These are phyloP conservation scores for Conticribra guillardii DNA, from an alignment of 108 stramenopile species.

Conservation along the genomic window DNA sequence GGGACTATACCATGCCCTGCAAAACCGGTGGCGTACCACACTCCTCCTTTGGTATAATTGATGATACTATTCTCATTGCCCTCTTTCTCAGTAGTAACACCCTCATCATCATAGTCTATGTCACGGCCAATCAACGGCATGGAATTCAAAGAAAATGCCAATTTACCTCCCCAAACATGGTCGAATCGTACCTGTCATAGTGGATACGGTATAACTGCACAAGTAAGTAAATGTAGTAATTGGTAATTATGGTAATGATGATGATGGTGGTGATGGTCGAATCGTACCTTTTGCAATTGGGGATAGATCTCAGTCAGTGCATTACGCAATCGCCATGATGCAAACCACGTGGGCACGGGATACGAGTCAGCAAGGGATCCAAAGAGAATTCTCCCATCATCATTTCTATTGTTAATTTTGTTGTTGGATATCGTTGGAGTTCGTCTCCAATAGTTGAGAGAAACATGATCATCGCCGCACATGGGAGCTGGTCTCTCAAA, in stretches of 20 bases:
- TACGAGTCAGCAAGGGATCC: conserved; percentile 43
- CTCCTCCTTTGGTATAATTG: conserved; percentile 15
- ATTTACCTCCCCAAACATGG: conserved; percentile 41
- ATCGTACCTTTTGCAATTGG: conserved; percentile 27
- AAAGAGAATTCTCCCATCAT: conserved; percentile 30
- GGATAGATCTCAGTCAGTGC: conserved; percentile 39
- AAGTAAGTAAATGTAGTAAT: too few relatives aligned
- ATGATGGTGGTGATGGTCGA: too few relatives aligned
- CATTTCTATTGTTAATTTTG: conserved; percentile 11
- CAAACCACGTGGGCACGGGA: conserved; percentile 17
- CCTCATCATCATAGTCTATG: conserved; percentile 31
- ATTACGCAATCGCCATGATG: conserved; percentile 36
- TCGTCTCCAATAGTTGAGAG: conserved; percentile 44
- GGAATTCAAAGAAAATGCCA: conserved; percentile 32
- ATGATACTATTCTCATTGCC: not conserved
- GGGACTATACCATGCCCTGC: conserved; percentile 48
- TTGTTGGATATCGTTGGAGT: not conserved
- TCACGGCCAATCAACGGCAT: conserved; percentile 46
- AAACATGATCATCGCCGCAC: conserved; percentile 44
- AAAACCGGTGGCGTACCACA: conserved; percentile 48
- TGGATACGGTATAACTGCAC: too few relatives aligned
- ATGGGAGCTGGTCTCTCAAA: conserved; percentile 13
- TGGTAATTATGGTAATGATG: too few relatives aligned
- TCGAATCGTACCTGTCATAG: conserved; percentile 27
- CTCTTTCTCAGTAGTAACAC: not conserved